phyloP scores from a whole-genome alignment of 768 basidiomycete species.

The Tylopilus sp. region DNA sequence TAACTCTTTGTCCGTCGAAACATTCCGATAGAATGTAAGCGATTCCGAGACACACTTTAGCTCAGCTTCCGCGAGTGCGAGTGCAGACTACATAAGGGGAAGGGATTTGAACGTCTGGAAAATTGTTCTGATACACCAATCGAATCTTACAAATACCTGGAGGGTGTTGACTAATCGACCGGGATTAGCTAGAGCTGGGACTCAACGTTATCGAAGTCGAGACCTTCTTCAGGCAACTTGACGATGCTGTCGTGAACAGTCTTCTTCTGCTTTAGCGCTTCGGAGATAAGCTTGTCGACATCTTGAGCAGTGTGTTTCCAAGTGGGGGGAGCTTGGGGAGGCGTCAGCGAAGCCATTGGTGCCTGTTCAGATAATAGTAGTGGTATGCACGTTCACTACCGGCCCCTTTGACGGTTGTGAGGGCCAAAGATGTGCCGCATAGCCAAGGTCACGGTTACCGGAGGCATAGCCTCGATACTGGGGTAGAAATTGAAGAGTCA shows the following conservation, averaged over 20 bases:
- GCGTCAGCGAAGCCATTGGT: constrained; percentile 45
- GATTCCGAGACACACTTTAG: constrained; percentile 52
- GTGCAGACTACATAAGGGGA: constrained; percentile 41
- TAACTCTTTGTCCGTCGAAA: constrained; percentile 65
- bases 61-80: constrained; percentile 59
- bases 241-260: constrained; percentile 57
- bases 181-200: neutral
- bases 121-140: neutral
- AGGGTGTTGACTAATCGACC: neutral
- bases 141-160: constrained; percentile 68
- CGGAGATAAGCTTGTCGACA: constrained; percentile 52
- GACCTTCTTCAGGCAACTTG: constrained; percentile 51
- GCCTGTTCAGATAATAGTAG: neutral
- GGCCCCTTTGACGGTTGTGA: neutral
- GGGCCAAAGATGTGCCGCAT: neutral
- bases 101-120: constrained; percentile 15
- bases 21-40: constrained; percentile 76
- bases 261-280: constrained; percentile 55
- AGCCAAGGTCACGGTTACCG: neutral
- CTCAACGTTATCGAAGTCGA: constrained; percentile 67
- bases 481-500: too few relatives aligned
- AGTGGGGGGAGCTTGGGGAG: constrained; percentile 61
- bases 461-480: neutral
- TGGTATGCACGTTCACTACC: neutral
- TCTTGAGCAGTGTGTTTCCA: constrained; percentile 69